Evolutionary conservation across 495 filamentous ascomycete genomes (phyloP), one percentile per base, ranked within the genome.

Genomic region (Trichoderma parareesei): DNA sequence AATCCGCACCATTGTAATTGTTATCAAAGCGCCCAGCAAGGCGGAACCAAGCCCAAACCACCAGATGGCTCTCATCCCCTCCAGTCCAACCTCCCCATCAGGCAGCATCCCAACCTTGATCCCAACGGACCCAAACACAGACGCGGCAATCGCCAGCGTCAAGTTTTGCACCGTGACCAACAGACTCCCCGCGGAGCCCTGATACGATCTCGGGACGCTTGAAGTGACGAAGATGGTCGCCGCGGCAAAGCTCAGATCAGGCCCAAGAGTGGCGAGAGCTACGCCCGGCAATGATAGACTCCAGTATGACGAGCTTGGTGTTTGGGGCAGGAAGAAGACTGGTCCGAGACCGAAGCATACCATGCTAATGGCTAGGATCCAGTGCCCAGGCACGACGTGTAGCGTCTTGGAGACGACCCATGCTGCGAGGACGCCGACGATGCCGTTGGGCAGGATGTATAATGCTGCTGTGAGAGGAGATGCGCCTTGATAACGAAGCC

Each of bases 81-180:
- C 57, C n/a, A 82, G 67, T 0, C 75, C 78, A 60, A 81, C 71
- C 60, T 77, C 71, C 0, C 79, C 77, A 55, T 71, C 64, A 0
- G 73, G 69, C 0, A 70, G 65, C 37, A 61, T 60, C 49, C 79
- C 78, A 0, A 83, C 75, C 20, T 72, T 71, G 0, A 73, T 73
- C 0, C 79, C 79, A 41, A 82, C 78, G 1, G 77, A 75, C 68
- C 80, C 79, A 0, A 75, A 76, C 0, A 81, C 69, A 60, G 72
- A 72, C 0, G 77, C 81, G 63, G 81, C 76, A 7, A 83, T 74
- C 3, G 81, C 81, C 7, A 74, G 72, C 67, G 72, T 42, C 16
- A 72, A 46, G 64, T 90, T 90, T 60, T 91, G 84, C 13, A 86
- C 76, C 0, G 87, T 90, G 48, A 78, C 85, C 8, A 90, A 80